Percentiles rank a stretch among this genome's conserved stretches.
phyloP scores from a whole-genome alignment of 1,284 basidiomycete species.

The Ceratobasidium sp. region DNA sequence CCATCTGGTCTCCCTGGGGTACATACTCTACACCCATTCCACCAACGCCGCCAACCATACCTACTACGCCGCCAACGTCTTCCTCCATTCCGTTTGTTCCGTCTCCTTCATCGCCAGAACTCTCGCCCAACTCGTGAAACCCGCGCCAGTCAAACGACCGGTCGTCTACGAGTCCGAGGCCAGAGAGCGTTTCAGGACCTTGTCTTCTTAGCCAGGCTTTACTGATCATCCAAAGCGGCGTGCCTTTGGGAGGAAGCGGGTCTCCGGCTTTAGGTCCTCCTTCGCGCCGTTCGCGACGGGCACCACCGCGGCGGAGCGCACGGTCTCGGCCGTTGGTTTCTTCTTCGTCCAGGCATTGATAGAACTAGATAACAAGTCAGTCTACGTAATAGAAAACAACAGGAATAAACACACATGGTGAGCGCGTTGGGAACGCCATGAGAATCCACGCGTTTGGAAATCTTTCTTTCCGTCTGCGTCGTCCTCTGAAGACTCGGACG shows the following conservation, averaged over 20 bases:
- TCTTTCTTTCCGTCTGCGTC: conserved; percentile 28
- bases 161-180: conserved; percentile 51
- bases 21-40: conserved; percentile 20
- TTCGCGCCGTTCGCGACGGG: conserved; percentile 27
- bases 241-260: conserved; percentile 33
- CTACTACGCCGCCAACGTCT: background rate
- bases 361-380: background rate
- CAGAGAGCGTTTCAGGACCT: conserved; percentile 47
- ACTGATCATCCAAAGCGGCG: conserved; percentile 35
- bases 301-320: conserved; percentile 24
- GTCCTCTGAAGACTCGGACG: conserved; percentile 33
- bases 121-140: conserved; percentile 31
- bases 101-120: conserved; percentile 20
- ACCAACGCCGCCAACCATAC: conserved; percentile 9
- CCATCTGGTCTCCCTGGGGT: conserved; percentile 8
- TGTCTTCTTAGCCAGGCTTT: conserved; percentile 38
- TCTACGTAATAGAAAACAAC: background rate
- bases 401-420: conserved; percentile 1
- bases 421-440: conserved; percentile 29
- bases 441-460: conserved; percentile 33
- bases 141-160: conserved; percentile 48
- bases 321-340: conserved; percentile 27
- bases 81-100: conserved; percentile 19
- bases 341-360: conserved; percentile 31
- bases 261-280: conserved; percentile 26